Conservation (phyloP, 1,139 yeast species). For the Candida glucosophila region DNA sequence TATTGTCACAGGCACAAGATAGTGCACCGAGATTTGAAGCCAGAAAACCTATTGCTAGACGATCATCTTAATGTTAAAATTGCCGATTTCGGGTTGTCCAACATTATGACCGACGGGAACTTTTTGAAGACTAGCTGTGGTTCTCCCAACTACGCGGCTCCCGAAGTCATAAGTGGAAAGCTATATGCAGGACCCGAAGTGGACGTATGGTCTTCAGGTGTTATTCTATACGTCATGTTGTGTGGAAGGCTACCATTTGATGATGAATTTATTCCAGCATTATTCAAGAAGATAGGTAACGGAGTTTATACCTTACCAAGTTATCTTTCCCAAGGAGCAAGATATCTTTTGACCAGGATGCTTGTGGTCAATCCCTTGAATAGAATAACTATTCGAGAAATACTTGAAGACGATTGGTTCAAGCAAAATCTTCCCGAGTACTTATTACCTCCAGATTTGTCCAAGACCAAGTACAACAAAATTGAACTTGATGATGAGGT, state of each 20-base stretch:
- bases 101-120: conserved; percentile 97
- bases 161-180: conserved; percentile 94
- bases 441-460: conserved; percentile 61
- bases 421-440: conserved; percentile 76
- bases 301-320: conserved; percentile 94
- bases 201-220: conserved; percentile 99
- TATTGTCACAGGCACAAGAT: conserved; percentile 97
- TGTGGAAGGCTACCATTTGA: conserved; percentile 97
- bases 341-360: conserved; percentile 81
- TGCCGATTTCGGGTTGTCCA: conserved; percentile 93
- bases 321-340: conserved; percentile 82
- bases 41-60: conserved; percentile 85
- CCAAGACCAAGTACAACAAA: conserved; percentile 31
- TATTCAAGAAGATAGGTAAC: conserved; percentile 88
- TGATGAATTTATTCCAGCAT: conserved; percentile 93
- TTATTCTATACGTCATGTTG: conserved; percentile 89
- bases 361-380: conserved; percentile 93
- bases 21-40: conserved; percentile 94
- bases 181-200: conserved; percentile 98
- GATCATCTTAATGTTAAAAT: conserved; percentile 89
- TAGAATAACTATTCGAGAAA: conserved; percentile 89
- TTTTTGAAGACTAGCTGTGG: conserved; percentile 95
- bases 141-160: conserved; percentile 97
- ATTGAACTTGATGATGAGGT: conserved; percentile 69
- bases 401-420: conserved; percentile 96